Percentiles rank a stretch among this genome's conserved stretches.
Evolutionary conservation across 2,329 filamentous ascomycete genomes (phyloP).

Genomic region (Massarina eburnea): DNA sequence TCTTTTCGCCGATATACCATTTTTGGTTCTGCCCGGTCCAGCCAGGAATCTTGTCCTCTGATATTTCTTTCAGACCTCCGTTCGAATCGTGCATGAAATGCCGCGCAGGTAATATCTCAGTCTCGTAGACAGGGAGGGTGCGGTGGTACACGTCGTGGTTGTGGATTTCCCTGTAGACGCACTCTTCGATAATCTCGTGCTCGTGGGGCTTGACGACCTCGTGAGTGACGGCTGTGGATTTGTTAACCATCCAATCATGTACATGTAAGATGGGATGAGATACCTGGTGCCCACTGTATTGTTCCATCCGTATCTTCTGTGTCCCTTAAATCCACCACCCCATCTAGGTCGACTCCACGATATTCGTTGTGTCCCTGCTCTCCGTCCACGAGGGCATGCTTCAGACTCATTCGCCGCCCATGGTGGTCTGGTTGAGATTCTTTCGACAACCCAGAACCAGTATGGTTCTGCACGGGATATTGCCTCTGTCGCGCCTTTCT

Average conservation of each 20-base stretch:
- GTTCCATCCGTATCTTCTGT: conserved; percentile 44
- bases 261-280: not conserved
- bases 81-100: conserved; percentile 51
- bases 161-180: conserved; percentile 57
- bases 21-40: conserved; percentile 29
- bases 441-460: not conserved
- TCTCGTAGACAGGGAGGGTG: conserved; percentile 56
- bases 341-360: conserved; percentile 18
- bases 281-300: conserved; percentile 45
- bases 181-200: conserved; percentile 52
- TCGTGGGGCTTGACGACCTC: conserved; percentile 49
- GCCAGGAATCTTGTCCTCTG: conserved; percentile 45
- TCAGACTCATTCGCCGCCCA: not conserved
- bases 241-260: conserved; percentile 8
- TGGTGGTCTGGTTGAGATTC: not conserved
- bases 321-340: conserved; percentile 40
- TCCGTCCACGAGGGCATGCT: conserved; percentile 7
- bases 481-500: conserved; percentile 1
- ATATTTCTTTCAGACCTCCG: conserved; percentile 47
- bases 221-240: conserved; percentile 51
- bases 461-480: not conserved
- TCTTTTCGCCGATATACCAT: conserved; percentile 31
- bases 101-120: conserved; percentile 55
- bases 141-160: conserved; percentile 56
- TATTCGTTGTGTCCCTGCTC: conserved; percentile 8